A percentile compares a stretch with the other conserved stretches of the same genome.
Conservation (phyloP, 1,284 basidiomycete genomes). For the Ceratobasidium sp. region DNA sequence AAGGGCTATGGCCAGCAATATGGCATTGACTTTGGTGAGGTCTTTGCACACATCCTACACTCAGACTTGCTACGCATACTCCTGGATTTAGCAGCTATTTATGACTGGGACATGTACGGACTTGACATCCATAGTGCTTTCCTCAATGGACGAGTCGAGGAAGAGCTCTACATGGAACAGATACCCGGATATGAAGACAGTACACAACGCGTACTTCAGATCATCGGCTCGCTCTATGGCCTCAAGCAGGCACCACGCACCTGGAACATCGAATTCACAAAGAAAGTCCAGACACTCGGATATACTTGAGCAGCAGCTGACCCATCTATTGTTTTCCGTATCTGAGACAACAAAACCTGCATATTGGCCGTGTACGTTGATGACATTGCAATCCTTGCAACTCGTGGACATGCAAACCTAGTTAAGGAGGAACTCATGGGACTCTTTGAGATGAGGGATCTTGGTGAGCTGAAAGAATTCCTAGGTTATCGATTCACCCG, state of each 20-base stretch:
- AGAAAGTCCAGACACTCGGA: no score
- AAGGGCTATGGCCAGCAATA: background rate
- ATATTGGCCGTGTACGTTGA: no score
- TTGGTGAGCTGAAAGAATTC: no score
- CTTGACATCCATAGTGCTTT: constrained; percentile 57
- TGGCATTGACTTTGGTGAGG: constrained; percentile 1
- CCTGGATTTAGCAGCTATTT: constrained; percentile 56
- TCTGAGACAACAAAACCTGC: no score
- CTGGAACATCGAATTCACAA: constrained; percentile 31
- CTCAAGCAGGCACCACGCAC: background rate
- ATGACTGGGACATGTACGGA: constrained; percentile 56
- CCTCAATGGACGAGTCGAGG: constrained; percentile 54
- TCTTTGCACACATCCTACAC: background rate
- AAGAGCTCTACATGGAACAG: constrained; percentile 56
- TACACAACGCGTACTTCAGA: background rate
- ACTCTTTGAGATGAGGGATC: no score
- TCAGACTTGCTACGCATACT: constrained; percentile 47
- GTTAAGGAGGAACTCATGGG: no score
- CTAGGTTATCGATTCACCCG: no score
- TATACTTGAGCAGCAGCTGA: no score
- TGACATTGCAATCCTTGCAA: no score
- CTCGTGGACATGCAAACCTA: no score
- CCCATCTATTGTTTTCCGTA: no score
- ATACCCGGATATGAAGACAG: no score
- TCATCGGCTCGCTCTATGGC: background rate